Base-by-base conservation (phyloP, 1,139 yeast genomes). In the Saccharomycopsis crataegensis region DNA sequence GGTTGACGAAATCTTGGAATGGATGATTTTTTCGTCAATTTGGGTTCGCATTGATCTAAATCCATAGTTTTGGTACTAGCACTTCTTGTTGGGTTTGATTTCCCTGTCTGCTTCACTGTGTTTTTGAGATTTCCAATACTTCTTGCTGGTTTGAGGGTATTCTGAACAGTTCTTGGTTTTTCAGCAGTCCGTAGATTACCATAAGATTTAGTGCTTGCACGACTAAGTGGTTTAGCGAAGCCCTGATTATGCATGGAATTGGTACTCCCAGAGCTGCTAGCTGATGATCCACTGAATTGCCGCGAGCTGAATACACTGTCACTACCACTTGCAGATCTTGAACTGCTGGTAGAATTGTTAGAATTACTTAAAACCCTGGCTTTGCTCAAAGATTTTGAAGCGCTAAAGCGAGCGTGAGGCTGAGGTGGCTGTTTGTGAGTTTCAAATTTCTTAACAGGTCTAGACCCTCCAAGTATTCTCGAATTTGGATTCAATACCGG, bases 1-100 rank as follows among this genome's bases (percentile, higher is more conserved):
- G 57, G 54, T 40, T 54, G 52, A 7, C 48, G 41, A 16, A 54
- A 54, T 8, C 51, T 48, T 38, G 57, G 57, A 6, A 54, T 41
- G 16, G 53, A 48, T 12, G 44, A 34, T 33, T 51, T 51, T 44
- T 44, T 51, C 9, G 22, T 37, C 38, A 45, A 17, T 22, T 22
- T 22, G 4, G 28, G 28, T 22, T 22, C 28, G 14, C 34, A 9
- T 22, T 16, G 45, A 14, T 7, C 32, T 28, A 45, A 37, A 36
- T 44, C 16, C 28, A 22, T 22, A 22, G 28, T 2, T 37, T 38
- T 42, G 32, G 37, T 33, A 14, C 17, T 50, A n/a, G 41, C 31
- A 12, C 32, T 43, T 11, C 43, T 33, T 22, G 37, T 28, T 36
- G 34, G 48, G 12, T 9, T 16, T 33, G 38, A 7, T 46, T n/a